Percentiles rank a stretch among this genome's conserved stretches.
Conservation (phyloP, 768 basidiomycete species). For the Suillus hirtellus region DNA sequence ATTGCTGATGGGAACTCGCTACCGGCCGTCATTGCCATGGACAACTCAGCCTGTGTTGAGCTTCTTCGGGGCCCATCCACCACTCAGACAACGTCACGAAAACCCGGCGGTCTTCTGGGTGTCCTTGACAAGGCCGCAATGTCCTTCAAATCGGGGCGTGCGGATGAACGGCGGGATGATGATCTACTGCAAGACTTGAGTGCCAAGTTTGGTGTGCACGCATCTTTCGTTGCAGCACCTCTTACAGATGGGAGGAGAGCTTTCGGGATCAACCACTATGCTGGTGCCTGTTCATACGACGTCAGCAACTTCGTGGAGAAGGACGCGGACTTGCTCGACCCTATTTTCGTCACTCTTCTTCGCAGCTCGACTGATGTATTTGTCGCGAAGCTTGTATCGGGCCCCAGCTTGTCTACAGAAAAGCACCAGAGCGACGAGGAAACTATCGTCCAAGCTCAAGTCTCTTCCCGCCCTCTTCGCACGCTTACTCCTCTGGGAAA, state of each 20-base stretch:
- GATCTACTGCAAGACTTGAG: constrained; percentile 51
- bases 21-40: constrained; percentile 49
- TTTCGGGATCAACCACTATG: constrained; percentile 65
- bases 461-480: constrained; percentile 58
- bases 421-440: constrained; percentile 55
- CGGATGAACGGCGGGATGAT: constrained; percentile 47
- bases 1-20: constrained; percentile 53
- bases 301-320: constrained; percentile 48
- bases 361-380: constrained; percentile 53
- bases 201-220: constrained; percentile 46
- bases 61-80: constrained; percentile 56
- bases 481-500: constrained; percentile 39
- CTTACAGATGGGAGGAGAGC: constrained; percentile 32
- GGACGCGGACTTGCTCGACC: constrained; percentile 53
- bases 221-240: constrained; percentile 48
- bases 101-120: constrained; percentile 61
- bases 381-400: constrained; percentile 61
- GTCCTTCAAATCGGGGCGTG: constrained; percentile 52
- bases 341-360: constrained; percentile 54
- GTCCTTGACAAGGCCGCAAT: constrained; percentile 51
- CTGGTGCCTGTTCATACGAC: constrained; percentile 56
- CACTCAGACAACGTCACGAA: constrained; percentile 45
- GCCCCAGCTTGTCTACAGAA: constrained; percentile 60
- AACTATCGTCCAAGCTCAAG: constrained; percentile 65
- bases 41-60: constrained; percentile 56